phyloP scores from a whole-genome alignment of 1,139 yeast species.

The Saccharomycopsis hybrid region DNA sequence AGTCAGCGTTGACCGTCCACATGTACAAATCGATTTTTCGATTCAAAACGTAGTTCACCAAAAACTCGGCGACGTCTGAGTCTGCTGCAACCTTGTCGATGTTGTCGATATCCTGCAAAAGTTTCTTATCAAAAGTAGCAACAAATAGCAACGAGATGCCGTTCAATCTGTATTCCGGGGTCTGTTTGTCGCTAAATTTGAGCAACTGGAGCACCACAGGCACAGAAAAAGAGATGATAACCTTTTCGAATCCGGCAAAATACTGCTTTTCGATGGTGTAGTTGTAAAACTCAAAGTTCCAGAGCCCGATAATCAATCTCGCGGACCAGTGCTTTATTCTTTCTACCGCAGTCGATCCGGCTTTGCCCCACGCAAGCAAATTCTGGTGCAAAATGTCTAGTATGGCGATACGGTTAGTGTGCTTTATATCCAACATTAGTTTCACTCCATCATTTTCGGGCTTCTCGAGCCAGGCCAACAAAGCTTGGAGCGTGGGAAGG shows the following conservation, averaged over 20 bases:
- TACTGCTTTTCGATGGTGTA: conserved; percentile 39
- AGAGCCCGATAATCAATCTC: conserved; percentile 69
- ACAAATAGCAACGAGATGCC: conserved; percentile 39
- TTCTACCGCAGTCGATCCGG: no score
- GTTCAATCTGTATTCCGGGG: conserved; percentile 33
- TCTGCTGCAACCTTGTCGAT: not conserved
- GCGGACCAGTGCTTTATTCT: conserved; percentile 56
- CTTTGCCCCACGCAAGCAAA: no score
- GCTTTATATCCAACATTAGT: conserved; percentile 79
- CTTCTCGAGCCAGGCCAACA: conserved; percentile 52
- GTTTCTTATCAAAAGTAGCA: conserved; percentile 32
- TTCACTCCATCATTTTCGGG: conserved; percentile 33
- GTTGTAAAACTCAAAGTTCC: conserved; percentile 65
- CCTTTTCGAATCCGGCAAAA: conserved; percentile 37
- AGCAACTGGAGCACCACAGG: conserved; percentile 31
- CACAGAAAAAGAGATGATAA: conserved; percentile 46
- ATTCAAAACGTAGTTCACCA: conserved; percentile 32
- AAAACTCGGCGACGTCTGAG: conserved; percentile 27
- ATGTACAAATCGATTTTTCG: conserved; percentile 52
- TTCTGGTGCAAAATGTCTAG: conserved; percentile 46
- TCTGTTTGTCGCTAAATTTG: conserved; percentile 28
- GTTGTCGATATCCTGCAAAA: not conserved
- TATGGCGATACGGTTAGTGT: conserved; percentile 56
- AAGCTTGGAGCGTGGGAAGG: conserved; percentile 55
- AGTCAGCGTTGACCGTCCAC: conserved; percentile 71